Evolutionary conservation across 805 yeast genomes (phyloP).

Genomic region (Myxozyma neotropica): DNA sequence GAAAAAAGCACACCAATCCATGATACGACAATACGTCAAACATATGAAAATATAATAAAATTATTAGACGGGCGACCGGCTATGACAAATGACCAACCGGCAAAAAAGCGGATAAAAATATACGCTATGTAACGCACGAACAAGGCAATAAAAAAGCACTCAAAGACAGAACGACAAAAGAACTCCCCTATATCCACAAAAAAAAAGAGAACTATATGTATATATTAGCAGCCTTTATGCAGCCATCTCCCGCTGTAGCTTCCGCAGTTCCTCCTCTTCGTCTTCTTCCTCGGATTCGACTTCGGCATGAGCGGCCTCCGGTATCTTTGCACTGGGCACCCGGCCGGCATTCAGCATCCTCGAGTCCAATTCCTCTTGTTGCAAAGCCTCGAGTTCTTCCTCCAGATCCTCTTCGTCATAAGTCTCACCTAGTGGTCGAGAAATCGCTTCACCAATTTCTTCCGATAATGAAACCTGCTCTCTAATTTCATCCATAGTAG

Average conservation of each 20-base stretch:
- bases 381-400: constrained; percentile 86
- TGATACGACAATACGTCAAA: constrained; percentile 1
- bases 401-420: constrained; percentile 81
- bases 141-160: neutral
- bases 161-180: neutral
- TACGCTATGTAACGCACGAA: constrained; percentile 3
- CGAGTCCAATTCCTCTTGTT: constrained; percentile 75
- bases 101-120: no score
- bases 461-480: constrained; percentile 95
- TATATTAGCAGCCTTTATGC: no score
- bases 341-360: constrained; percentile 47
- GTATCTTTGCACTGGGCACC: constrained; percentile 38
- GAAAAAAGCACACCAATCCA: constrained; percentile 2
- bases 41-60: neutral
- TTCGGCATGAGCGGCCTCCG: constrained; percentile 38
- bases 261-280: constrained; percentile 49
- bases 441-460: constrained; percentile 93
- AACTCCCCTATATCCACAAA: constrained; percentile 15
- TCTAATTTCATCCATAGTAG: constrained; percentile 96
- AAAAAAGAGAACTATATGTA: no score
- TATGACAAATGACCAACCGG: constrained; percentile 7
- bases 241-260: constrained; percentile 51
- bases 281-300: constrained; percentile 43
- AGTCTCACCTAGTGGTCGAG: constrained; percentile 78
- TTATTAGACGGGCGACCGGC: constrained; percentile 5